Conservation (phyloP, 2,329 filamentous ascomycete genomes). For the Delphinella strobiligena region DNA sequence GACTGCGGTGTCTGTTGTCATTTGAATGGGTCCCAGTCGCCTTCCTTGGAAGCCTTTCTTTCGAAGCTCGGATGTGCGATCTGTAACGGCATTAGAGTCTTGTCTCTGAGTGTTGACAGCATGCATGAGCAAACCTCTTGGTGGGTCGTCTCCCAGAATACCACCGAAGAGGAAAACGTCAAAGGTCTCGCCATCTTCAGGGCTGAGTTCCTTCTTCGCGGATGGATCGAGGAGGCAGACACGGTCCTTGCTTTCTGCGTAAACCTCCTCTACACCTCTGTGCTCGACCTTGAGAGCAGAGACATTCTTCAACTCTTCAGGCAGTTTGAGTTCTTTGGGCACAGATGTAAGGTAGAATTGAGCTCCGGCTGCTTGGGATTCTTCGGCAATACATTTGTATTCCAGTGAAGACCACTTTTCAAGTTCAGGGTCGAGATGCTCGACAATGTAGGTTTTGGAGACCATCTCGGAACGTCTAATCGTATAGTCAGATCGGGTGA, state of each 20-base stretch:
- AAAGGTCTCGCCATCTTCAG: slow-evolving; percentile 71
- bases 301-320: slow-evolving; percentile 44
- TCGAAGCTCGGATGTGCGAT: slow-evolving; percentile 88
- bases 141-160: slow-evolving; percentile 90
- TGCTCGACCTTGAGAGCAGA: slow-evolving; percentile 60
- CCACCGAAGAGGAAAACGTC: slow-evolving; percentile 92
- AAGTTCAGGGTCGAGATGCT: slow-evolving; percentile 90
- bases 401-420: slow-evolving; percentile 91
- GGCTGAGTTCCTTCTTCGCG: slow-evolving; percentile 67
- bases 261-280: slow-evolving; percentile 68
- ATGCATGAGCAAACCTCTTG: slow-evolving; percentile 51
- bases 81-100: slow-evolving; percentile 32
- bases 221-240: slow-evolving; percentile 86
- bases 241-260: slow-evolving; percentile 54
- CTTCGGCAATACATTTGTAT: slow-evolving; percentile 75
- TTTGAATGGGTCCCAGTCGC: slow-evolving; percentile 81
- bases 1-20: slow-evolving; percentile 97
- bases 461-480: neutral
- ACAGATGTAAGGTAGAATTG: slow-evolving; percentile 74
- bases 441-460: slow-evolving; percentile 70
- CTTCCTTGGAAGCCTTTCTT: slow-evolving; percentile 87
- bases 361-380: slow-evolving; percentile 56
- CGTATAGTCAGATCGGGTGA: too few species aligned
- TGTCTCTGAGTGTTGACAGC: neutral
- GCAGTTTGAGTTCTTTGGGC: slow-evolving; percentile 50